Base-by-base conservation (phyloP, 805 yeast species). In the Ogataea thermomethanolica region DNA sequence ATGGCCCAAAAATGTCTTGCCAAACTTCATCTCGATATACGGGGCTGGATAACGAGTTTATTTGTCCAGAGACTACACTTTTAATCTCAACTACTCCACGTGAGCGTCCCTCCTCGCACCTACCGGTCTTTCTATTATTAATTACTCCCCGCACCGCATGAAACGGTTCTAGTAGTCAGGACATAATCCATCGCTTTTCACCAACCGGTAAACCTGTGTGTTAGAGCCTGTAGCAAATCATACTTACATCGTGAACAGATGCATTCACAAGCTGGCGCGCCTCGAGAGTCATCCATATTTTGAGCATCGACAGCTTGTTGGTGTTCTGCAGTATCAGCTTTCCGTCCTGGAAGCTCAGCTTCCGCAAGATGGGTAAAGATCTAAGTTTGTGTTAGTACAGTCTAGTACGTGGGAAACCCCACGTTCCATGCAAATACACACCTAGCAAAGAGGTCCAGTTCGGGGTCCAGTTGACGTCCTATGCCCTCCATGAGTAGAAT, bases 361-460 rank as follows among this genome's bases (percentile, higher is more conserved):
- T 81, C 65, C 98, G 76, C 55, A 84, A 71, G 39, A 89, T 84
- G 1, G 96, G 96, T 48, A 89, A 67, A 3, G 96, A 79, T 61
- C 90, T 83, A 37, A 48, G 29, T 50, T 33, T 27, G 23, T 34
- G 46, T 57, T 55, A 53, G 58, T 54, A 46, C 33, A 35, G 27
- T 17, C 37, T 37, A 56, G 51, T 46, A 53, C 28, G 67, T 62
- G 27, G 67, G 66, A 33, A 64, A 59, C 28, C 67, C 68, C 33
- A 63, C 50, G 27, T 54, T 56, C 66, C 65, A 57, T 34, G 66
- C 67, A 52, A 58, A 81, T 81, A 84, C 93, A 74, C 79, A 85
- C 93, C 95, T 85, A 74, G 95, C 95, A 74, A 93, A 91, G 36
- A 93, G 73, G 65, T 93, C 99, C 55, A 93, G 70, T 30, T 88